A percentile compares a stretch with the other conserved stretches of the same genome.
Evolutionary conservation across 2,329 filamentous ascomycete species (phyloP).

Genomic region (Calonectria pauciramosa): DNA sequence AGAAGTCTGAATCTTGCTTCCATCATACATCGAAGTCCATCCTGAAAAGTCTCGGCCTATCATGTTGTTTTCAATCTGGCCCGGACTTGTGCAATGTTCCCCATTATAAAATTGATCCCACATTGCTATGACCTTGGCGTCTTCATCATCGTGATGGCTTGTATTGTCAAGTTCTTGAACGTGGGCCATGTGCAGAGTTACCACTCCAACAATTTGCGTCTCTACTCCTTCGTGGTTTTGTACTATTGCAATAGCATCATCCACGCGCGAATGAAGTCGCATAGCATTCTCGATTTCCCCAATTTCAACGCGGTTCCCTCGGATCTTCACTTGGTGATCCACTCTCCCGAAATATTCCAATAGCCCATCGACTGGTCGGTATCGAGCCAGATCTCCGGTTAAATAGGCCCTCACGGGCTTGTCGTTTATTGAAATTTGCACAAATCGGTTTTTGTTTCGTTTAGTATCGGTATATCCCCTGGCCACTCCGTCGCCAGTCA

Average conservation of each 20-base stretch:
- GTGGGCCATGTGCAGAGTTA: no score
- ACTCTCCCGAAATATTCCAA: constrained; percentile 63
- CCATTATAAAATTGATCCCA: no score
- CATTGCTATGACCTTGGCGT: no score
- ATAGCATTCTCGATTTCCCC: constrained; percentile 39
- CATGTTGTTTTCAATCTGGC: no score
- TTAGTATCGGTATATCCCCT: neutral
- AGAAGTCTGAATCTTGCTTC: no score
- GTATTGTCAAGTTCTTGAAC: no score
- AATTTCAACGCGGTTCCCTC: constrained; percentile 68
- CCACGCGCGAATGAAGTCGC: neutral
- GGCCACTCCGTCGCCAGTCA: neutral
- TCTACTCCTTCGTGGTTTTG: no score
- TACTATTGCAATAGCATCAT: no score
- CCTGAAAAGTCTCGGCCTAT: constrained; percentile 34
- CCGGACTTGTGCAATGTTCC: no score
- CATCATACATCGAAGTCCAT: constrained; percentile 52
- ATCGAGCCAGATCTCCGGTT: neutral
- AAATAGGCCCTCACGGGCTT: neutral
- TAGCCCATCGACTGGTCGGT: constrained; percentile 34
- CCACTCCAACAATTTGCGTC: no score
- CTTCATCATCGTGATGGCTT: no score
- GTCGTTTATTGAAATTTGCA: no score
- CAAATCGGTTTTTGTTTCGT: neutral
- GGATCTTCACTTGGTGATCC: constrained; percentile 70